Evolutionary conservation across 352 stramenopile genomes (phyloP), one percentile per base, ranked within the genome.

Genomic region (Phytophthora cryptogea): DNA sequence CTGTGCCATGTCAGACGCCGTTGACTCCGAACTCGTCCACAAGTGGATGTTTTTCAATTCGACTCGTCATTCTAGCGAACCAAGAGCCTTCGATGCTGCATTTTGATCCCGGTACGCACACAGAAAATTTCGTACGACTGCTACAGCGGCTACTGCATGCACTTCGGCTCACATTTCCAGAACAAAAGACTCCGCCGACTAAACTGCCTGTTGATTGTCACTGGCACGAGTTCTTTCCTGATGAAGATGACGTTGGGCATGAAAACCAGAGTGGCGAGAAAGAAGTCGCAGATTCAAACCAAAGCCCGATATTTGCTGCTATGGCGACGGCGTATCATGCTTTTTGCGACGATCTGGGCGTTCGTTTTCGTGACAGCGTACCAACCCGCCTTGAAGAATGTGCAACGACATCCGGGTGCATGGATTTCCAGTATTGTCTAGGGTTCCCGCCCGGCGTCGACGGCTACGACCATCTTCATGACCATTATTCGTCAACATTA

Each of bases 391-490:
- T 90, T 8, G 62, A 74, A 11, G 76, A 92, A 53, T 88, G 80
- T 35, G 63, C 76, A 28, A 59, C 37, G 4, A 57, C 58, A 5
- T 65, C 63, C 0, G 70, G 68, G 7, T 76, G 70, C 27, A 72
- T 89, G 40, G 82, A 91, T 47, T 78, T 88, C 30, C 76, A 86
- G 51, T 88, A 90, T 44, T 87, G 77, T 46, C 68, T 91, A 16
- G 68, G 66, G 0, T 73, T 78, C 8, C 63, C 62, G 0, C 50
- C 59, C 5, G 72, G 72, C 0, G 54, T 76, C 23, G 37, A 70
- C 10, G 65, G 70, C n/a, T 74, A 77, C 33, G 60, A 69, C 23
- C 61, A 70, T 4, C 45, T 53, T 30, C 63, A 52, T 0, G 53
- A 58, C n/a, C 39, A 63, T 16, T 20, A 17, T 28, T 17, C 44